These are phyloP conservation scores for Wickerhamiella alocasiicola DNA, from an alignment of 805 yeast species.

Conservation along the genomic window DNA sequence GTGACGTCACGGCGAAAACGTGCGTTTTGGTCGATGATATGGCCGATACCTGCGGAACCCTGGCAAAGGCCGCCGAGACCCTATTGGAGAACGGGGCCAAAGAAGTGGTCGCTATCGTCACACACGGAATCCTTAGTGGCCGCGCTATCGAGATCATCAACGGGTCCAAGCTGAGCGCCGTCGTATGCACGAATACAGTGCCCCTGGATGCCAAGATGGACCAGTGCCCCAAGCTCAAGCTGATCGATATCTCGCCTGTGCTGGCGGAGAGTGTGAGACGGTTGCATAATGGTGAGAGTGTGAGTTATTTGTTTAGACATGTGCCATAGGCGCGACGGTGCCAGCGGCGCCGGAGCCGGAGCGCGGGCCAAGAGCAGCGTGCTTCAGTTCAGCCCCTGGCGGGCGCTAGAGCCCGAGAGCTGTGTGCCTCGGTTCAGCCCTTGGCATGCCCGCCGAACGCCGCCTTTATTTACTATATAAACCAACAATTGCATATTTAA, in stretches of 20 bases:
- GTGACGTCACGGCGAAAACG: conserved; percentile 74
- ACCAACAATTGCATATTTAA: too few relatives aligned
- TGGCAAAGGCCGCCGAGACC: conserved; percentile 88
- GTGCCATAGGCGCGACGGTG: conserved; percentile 8
- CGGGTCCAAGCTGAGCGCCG: conserved; percentile 50
- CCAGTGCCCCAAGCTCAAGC: conserved; percentile 55
- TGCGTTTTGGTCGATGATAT: conserved; percentile 90
- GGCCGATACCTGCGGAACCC: conserved; percentile 98
- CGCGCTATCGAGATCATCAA: conserved; percentile 64
- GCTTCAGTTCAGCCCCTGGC: too few relatives aligned
- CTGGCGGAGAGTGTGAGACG: conserved; percentile 91
- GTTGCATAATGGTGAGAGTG: conserved; percentile 91
- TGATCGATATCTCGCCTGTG: conserved; percentile 73
- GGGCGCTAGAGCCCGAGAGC: too few relatives aligned
- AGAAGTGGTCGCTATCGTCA: conserved; percentile 81
- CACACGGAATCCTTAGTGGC: conserved; percentile 89
- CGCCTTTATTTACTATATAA: too few relatives aligned
- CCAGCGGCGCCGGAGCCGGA: too few relatives aligned
- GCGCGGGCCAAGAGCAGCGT: too few relatives aligned
- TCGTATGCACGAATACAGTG: conserved; percentile 88
- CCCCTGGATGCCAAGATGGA: conserved; percentile 59
- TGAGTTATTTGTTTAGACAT: conserved; percentile 72
- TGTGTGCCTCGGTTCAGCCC: too few relatives aligned
- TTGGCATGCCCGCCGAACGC: too few relatives aligned
- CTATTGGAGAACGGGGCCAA: conserved; percentile 69